phyloP scores from a whole-genome alignment of 2,329 filamentous ascomycete species.

The Aspergillus floridensis region DNA sequence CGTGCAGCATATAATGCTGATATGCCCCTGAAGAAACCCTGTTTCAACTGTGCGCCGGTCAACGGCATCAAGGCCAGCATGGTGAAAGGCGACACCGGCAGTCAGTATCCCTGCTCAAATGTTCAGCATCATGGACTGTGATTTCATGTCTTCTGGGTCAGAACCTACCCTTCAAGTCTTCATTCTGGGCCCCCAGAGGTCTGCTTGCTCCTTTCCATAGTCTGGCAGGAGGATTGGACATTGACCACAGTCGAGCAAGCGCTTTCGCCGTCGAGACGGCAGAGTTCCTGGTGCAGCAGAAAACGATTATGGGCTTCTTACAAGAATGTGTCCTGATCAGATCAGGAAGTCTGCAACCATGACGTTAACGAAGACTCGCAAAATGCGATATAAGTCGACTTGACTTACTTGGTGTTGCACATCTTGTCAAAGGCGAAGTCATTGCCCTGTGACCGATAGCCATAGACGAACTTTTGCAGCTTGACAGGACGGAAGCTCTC shows the following conservation, averaged over 20 bases:
- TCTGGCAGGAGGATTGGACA: conserved; percentile 50
- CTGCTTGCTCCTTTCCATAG: conserved; percentile 62
- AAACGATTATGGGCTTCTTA: conserved; percentile 76
- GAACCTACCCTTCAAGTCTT: conserved; percentile 57
- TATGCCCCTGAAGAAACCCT: conserved; percentile 66
- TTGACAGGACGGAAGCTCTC: conserved; percentile 79
- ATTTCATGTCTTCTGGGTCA: neutral
- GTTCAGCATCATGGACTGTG: conserved; percentile 12
- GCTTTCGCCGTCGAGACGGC: conserved; percentile 65
- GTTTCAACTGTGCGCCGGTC: conserved; percentile 68
- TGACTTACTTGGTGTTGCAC: conserved; percentile 58
- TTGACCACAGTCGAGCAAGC: conserved; percentile 65
- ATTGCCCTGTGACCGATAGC: conserved; percentile 63
- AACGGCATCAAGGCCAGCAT: conserved; percentile 66
- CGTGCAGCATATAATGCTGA: conserved; percentile 81
- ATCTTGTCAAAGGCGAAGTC: conserved; percentile 74
- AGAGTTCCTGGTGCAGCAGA: conserved; percentile 74
- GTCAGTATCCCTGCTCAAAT: conserved; percentile 41
- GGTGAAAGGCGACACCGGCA: conserved; percentile 75
- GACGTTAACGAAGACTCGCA: neutral
- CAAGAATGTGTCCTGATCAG: conserved; percentile 66
- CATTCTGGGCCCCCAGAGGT: conserved; percentile 53
- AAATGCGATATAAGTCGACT: neutral
- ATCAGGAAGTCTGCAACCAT: conserved; percentile 55
- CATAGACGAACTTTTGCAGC: conserved; percentile 72